phyloP scores from a whole-genome alignment of 495 filamentous ascomycete genomes.

The Daldinia loculata region DNA sequence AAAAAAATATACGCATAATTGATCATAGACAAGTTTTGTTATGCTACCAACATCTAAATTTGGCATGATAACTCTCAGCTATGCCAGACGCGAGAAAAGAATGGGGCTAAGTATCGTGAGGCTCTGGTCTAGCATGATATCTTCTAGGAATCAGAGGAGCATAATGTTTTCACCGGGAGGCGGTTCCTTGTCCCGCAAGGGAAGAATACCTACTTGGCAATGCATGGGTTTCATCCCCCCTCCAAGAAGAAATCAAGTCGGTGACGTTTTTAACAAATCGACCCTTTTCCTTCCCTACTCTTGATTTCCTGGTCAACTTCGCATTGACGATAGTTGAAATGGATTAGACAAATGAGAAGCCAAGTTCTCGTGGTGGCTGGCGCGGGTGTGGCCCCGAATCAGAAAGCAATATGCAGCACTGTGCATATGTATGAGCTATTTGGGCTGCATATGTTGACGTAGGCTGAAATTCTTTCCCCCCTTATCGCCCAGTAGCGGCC shows the following conservation, averaged over 20 bases:
- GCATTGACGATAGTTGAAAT: constrained; percentile 27
- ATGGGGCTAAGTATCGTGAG: background rate
- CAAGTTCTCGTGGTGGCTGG: constrained; percentile 21
- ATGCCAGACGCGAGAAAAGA: background rate
- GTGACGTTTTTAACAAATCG: constrained; percentile 30
- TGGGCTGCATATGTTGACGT: constrained; percentile 44
- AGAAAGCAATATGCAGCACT: constrained; percentile 22
- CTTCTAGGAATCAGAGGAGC: background rate
- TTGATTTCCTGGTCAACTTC: constrained; percentile 27
- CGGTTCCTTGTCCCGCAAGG: constrained; percentile 12
- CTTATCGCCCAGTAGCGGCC: constrained; percentile 3
- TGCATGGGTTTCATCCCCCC: constrained; percentile 22
- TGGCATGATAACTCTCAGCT: background rate
- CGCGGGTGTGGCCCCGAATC: constrained; percentile 26
- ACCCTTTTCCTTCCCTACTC: constrained; percentile 5
- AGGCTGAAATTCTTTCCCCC: constrained; percentile 31
- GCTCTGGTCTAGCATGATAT: constrained; percentile 9
- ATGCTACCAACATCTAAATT: constrained; percentile 1
- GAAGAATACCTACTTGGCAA: constrained; percentile 29
- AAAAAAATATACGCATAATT: constrained; percentile 8
- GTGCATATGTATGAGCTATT: constrained; percentile 39
- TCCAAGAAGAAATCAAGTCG: background rate
- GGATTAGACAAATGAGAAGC: constrained; percentile 30
- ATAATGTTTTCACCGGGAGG: constrained; percentile 4
- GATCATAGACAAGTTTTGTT: background rate